Evolutionary conservation across 306 rosid genomes (phyloP).

Genomic region (cucumber (Cucumis sativus)): DNA sequence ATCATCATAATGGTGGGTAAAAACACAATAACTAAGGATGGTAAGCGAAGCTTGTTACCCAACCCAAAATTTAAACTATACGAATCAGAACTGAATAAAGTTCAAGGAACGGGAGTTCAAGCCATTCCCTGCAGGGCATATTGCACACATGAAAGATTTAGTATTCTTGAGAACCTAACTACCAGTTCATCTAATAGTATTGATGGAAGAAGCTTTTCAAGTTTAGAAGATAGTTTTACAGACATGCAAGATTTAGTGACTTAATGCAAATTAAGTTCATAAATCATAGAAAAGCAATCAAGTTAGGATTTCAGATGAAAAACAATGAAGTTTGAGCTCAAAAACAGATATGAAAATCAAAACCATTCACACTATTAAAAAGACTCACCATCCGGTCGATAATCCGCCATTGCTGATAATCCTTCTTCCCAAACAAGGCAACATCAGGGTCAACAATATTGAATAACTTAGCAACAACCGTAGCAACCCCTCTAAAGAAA

Average conservation of each 20-base stretch:
- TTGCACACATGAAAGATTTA: neutral
- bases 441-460: constrained; percentile 84
- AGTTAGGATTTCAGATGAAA: neutral
- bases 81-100: neutral
- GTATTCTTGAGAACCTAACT: neutral
- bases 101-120: neutral
- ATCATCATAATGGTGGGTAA: neutral
- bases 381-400: constrained; percentile 54
- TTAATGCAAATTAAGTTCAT: neutral
- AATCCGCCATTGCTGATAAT: constrained; percentile 82
- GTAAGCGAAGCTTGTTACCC: neutral
- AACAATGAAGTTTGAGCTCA: neutral
- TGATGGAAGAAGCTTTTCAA: neutral
- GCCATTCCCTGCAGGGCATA: neutral
- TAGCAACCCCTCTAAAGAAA: constrained; percentile 85
- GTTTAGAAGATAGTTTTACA: neutral
- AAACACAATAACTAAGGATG: neutral
- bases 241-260: neutral
- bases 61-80: neutral
- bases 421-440: constrained; percentile 85
- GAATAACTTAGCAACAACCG: constrained; percentile 71
- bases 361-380: neutral
- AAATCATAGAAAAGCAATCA: neutral
- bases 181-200: neutral
- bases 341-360: neutral